Evolutionary conservation across 2,329 filamentous ascomycete species (phyloP).

Genomic region (Hypoxylon sp.): DNA sequence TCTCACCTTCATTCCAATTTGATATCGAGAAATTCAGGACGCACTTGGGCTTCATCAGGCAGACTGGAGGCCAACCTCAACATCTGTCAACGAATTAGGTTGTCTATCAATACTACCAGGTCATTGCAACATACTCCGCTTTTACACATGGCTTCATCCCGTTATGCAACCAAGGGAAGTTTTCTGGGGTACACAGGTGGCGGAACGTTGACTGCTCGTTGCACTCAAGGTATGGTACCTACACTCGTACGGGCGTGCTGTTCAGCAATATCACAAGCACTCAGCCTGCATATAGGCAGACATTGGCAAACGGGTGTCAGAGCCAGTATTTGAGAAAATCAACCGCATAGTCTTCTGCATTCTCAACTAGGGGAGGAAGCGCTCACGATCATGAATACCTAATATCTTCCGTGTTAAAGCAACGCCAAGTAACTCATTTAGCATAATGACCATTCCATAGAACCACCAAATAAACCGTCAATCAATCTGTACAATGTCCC

Average conservation of each 20-base stretch:
- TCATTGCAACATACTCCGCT: conserved; percentile 10
- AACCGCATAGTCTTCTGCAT: conserved; percentile 43
- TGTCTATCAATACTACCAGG: conserved; percentile 16
- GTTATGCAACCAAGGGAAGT: conserved; percentile 4
- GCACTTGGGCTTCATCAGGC: not conserved
- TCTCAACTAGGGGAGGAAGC: conserved; percentile 41
- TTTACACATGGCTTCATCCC: conserved; percentile 2
- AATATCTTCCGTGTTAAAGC: conserved; percentile 30
- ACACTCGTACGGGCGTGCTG: conserved; percentile 10
- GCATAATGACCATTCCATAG: conserved; percentile 33
- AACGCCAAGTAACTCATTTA: conserved; percentile 36
- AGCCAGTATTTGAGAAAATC: conserved; percentile 21
- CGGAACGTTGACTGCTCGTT: not conserved
- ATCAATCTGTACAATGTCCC: conserved; percentile 36
- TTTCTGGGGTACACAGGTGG: conserved; percentile 3
- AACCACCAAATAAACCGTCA: conserved; percentile 35
- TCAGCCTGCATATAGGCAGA: conserved; percentile 2
- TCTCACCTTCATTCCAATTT: not conserved
- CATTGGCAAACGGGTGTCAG: conserved; percentile 8
- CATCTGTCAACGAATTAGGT: not conserved
- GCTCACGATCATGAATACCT: conserved; percentile 37
- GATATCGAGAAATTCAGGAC: not conserved
- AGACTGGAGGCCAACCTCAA: conserved; percentile 8
- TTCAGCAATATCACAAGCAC: conserved; percentile 1
- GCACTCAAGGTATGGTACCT: not conserved